A percentile compares a stretch with the other conserved stretches of the same genome.
These are phyloP conservation scores for Ceratocystis destructans DNA, from an alignment of 2,329 filamentous ascomycete species.

Conservation along the genomic window DNA sequence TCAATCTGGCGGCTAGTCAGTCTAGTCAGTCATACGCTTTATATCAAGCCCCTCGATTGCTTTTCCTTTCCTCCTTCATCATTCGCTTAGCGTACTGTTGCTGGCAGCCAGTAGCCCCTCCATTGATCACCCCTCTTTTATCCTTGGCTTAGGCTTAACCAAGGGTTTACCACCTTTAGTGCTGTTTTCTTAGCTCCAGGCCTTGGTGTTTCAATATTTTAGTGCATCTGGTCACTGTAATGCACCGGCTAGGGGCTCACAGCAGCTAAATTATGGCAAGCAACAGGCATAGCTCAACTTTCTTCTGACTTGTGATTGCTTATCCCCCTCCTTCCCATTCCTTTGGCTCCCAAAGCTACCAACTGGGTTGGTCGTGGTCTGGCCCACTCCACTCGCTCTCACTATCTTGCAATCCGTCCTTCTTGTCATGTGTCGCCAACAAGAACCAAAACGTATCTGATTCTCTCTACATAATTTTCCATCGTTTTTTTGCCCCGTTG, in stretches of 20 bases:
- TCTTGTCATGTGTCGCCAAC: slow-evolving; percentile 9
- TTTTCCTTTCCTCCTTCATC: too few relatives aligned
- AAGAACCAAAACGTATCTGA: slow-evolving; percentile 12
- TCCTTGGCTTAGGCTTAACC: neutral
- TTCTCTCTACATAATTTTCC: slow-evolving; percentile 3
- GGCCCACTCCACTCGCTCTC: neutral
- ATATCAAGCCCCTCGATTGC: too few relatives aligned
- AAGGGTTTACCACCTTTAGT: too few relatives aligned
- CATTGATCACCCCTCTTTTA: neutral
- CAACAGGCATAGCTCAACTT: neutral
- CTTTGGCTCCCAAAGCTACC: too few relatives aligned
- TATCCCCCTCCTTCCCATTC: too few relatives aligned
- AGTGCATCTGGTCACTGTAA: neutral
- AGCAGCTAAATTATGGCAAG: neutral
- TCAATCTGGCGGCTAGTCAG: too few relatives aligned
- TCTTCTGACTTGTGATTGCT: neutral
- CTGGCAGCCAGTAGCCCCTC: too few relatives aligned
- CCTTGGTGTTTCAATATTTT: neutral
- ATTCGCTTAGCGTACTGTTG: too few relatives aligned
- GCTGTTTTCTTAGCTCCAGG: neutral
- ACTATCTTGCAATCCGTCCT: slow-evolving; percentile 2
- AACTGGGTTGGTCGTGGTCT: neutral
- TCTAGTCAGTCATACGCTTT: too few relatives aligned
- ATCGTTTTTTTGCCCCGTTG: neutral
- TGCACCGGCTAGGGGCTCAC: neutral